Evolutionary conservation across 1,284 basidiomycete genomes (phyloP).

Genomic region (Cutaneotrichosporon dermatis): DNA sequence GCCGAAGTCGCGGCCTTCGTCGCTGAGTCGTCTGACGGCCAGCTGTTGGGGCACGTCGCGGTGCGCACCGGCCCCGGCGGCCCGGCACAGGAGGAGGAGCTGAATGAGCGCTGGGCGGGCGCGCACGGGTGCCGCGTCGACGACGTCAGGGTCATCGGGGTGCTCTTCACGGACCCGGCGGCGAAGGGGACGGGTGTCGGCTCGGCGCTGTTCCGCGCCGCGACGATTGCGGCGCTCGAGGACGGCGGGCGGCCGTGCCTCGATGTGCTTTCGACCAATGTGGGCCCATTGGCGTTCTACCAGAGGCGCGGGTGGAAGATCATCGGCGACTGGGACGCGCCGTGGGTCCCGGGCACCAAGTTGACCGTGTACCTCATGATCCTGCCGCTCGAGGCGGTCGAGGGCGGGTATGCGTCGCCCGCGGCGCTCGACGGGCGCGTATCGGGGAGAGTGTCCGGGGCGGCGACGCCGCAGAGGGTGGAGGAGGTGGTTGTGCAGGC

Average conservation of each 20-base stretch:
- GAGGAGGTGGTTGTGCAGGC: too few species aligned
- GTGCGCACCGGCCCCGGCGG: not conserved
- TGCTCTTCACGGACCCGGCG: conserved; percentile 2
- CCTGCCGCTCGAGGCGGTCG: not conserved
- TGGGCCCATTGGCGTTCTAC: not conserved
- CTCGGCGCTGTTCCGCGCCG: not conserved
- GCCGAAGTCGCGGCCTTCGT: conserved; percentile 2
- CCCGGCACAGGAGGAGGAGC: not conserved
- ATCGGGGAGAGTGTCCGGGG: not conserved
- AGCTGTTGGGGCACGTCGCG: conserved; percentile 2
- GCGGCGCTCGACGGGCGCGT: not conserved
- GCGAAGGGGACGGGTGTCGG: not conserved
- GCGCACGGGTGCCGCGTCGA: not conserved
- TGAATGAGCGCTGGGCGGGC: not conserved
- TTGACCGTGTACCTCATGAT: not conserved
- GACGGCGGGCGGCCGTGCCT: not conserved
- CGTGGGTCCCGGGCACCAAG: not conserved
- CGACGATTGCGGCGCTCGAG: not conserved
- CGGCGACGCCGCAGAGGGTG: too few species aligned
- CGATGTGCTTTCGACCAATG: not conserved
- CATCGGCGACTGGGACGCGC: not conserved
- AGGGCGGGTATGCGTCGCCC: too few species aligned
- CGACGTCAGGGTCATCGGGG: conserved; percentile 1
- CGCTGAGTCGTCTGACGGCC: not conserved
- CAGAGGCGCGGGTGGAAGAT: not conserved